A percentile compares a stretch with the other conserved stretches of the same genome.
Evolutionary conservation across 768 basidiomycete genomes (phyloP).

Genomic region (Candolleomyces eurysporus): DNA sequence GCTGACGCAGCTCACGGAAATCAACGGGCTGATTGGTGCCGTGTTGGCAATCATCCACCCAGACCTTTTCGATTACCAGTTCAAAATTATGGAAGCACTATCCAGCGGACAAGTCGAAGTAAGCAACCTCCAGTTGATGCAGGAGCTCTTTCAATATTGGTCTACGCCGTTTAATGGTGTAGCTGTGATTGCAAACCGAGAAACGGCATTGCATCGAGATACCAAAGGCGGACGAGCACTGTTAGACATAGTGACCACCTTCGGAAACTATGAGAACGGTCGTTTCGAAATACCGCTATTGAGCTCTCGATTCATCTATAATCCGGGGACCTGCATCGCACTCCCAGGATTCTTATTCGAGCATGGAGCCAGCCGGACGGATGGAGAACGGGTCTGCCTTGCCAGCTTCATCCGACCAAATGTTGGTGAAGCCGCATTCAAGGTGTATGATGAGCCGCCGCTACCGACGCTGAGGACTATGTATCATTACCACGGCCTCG

Average conservation of each 20-base stretch:
- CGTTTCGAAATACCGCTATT: not conserved
- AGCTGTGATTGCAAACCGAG: not conserved
- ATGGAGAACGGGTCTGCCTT: slow-evolving; percentile 1
- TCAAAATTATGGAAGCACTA: too few species aligned
- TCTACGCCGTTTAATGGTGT: not conserved
- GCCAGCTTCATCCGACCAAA: not conserved
- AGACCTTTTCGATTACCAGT: too few species aligned
- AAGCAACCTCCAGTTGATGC: not conserved
- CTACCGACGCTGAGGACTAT: not conserved
- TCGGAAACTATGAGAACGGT: not conserved
- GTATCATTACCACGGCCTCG: too few species aligned
- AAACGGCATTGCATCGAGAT: not conserved
- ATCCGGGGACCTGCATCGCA: not conserved
- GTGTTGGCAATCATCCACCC: too few species aligned
- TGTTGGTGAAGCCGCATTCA: not conserved
- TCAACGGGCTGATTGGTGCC: too few species aligned
- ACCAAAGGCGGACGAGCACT: not conserved
- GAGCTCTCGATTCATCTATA: not conserved
- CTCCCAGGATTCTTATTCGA: not conserved
- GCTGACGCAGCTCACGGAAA: too few species aligned
- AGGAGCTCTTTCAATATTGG: not conserved
- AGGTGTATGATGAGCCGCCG: not conserved
- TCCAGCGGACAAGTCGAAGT: too few species aligned
- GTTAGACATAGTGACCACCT: not conserved
- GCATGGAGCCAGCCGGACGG: not conserved